phyloP scores from a whole-genome alignment of 2,329 filamentous ascomycete genomes.

The Cladobotryum protrusum region DNA sequence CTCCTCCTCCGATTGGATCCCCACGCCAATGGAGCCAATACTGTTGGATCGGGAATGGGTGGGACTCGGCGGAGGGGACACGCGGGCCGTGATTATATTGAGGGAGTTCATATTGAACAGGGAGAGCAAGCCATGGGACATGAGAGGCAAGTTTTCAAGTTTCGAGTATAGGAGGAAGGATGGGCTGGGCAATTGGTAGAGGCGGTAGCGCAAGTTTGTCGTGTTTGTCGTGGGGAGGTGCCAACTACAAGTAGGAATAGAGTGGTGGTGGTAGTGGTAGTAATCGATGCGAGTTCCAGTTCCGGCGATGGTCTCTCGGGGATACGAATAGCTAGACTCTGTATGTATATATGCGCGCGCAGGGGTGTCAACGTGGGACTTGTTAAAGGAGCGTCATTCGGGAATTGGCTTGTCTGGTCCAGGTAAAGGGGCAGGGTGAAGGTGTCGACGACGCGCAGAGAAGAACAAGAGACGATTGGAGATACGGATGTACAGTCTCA shows the following conservation, averaged over 20 bases:
- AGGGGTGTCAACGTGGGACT: neutral
- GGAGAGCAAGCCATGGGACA: constrained; percentile 47
- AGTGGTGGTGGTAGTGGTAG: neutral
- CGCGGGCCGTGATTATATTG: constrained; percentile 85
- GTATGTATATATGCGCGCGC: neutral
- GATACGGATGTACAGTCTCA: neutral
- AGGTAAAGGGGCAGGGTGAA: constrained; percentile 2
- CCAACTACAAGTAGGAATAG: too few relatives aligned
- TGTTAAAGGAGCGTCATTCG: constrained; percentile 10
- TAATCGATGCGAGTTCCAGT: neutral
- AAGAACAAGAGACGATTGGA: too few relatives aligned
- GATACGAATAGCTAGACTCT: neutral
- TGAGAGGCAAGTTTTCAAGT: constrained; percentile 2
- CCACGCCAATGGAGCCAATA: constrained; percentile 46
- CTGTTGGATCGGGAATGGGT: constrained; percentile 56
- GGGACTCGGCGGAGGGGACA: constrained; percentile 56
- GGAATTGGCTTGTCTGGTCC: constrained; percentile 6
- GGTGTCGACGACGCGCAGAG: constrained; percentile 1
- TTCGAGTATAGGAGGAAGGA: neutral
- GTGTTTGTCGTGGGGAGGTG: neutral
- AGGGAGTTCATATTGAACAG: constrained; percentile 82
- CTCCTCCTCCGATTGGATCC: constrained; percentile 38
- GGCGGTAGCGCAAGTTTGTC: neutral
- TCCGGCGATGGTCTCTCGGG: neutral
- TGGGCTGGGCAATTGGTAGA: neutral